These are phyloP conservation scores for Knufia fluminis DNA, from an alignment of 2,329 filamentous ascomycete species.

Conservation along the genomic window DNA sequence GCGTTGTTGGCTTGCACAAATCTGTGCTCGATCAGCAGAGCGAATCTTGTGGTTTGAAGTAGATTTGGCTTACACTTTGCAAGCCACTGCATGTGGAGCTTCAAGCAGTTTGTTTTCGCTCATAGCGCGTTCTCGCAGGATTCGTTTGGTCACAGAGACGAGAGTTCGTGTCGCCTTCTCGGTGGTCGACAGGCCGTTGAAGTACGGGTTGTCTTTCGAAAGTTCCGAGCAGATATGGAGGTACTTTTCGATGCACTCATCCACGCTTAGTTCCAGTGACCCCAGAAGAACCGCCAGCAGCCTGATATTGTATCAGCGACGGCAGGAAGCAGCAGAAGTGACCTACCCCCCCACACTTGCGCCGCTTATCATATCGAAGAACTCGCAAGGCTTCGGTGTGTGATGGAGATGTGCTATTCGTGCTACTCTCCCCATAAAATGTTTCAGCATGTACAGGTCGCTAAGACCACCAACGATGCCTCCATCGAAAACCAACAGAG, in stretches of 20 bases:
- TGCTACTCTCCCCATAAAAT: background rate
- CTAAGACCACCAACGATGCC: background rate
- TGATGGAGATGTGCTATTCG: background rate
- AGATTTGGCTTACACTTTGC: background rate
- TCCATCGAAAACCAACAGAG: background rate
- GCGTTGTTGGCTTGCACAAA: background rate
- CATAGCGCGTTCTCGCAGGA: background rate
- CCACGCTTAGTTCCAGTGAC: background rate
- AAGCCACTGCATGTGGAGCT: background rate
- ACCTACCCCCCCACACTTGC: background rate
- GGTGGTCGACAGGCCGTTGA: background rate
- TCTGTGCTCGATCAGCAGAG: background rate
- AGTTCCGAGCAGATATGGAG: background rate
- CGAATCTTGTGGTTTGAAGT: background rate
- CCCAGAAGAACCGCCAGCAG: background rate
- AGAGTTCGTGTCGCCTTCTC: no score
- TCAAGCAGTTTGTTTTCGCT: background rate
- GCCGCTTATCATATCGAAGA: slow-evolving; percentile 1
- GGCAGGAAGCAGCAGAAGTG: background rate
- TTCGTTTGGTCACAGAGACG: background rate
- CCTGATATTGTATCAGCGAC: background rate
- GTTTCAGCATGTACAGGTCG: background rate
- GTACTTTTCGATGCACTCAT: background rate
- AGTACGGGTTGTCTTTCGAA: background rate
- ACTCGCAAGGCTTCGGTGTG: background rate